Conservation (phyloP, 2,329 filamentous ascomycete genomes). For the Neopestalotiopsis sp. region DNA sequence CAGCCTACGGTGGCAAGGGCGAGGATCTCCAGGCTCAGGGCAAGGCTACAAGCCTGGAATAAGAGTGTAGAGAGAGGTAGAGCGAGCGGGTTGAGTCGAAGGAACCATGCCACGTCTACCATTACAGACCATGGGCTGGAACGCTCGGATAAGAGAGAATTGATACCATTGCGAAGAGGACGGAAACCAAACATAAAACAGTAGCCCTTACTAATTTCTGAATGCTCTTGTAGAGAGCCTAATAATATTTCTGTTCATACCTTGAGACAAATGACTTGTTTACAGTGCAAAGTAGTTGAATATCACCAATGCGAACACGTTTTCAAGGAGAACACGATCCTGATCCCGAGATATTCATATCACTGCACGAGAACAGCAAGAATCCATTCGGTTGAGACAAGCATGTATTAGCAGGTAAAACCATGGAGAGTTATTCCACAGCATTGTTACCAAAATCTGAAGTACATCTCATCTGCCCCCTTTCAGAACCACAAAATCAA, state of each 20-base stretch:
- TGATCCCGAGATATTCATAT: neutral
- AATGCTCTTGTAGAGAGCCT: too few relatives aligned
- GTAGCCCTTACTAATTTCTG: too few relatives aligned
- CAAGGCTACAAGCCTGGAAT: constrained; percentile 31
- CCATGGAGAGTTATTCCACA: neutral
- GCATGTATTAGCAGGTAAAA: neutral
- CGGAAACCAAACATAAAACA: too few relatives aligned
- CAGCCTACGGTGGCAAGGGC: constrained; percentile 80
- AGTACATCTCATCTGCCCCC: constrained; percentile 4
- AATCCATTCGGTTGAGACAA: neutral
- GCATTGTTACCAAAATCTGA: neutral
- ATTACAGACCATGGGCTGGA: neutral
- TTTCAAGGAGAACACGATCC: too few relatives aligned
- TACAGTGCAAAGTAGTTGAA: too few relatives aligned
- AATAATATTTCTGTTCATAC: too few relatives aligned
- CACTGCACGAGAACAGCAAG: neutral
- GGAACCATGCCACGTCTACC: neutral
- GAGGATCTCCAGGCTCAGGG: constrained; percentile 41
- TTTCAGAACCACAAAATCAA: neutral
- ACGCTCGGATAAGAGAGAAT: neutral
- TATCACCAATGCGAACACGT: too few relatives aligned
- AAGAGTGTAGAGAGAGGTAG: too few relatives aligned
- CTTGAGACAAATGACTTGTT: too few relatives aligned
- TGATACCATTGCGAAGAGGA: too few relatives aligned
- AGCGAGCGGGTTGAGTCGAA: neutral